These are phyloP conservation scores for Cronartium quercuum DNA, from an alignment of 1,284 basidiomycete species.

Conservation along the genomic window DNA sequence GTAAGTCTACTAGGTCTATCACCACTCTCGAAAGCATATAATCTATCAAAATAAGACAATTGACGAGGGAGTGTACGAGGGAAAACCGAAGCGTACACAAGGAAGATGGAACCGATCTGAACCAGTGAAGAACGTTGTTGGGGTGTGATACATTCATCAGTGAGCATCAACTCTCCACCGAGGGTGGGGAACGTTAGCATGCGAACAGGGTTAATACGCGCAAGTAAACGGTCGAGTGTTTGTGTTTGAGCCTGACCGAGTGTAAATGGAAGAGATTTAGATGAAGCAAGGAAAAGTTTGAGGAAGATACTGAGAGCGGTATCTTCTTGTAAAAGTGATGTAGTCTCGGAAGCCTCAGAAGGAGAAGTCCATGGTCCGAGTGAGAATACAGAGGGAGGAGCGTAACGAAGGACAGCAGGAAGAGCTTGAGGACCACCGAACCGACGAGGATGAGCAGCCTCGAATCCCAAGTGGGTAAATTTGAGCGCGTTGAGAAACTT, in stretches of 20 bases:
- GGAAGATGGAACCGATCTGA: conserved; percentile 2
- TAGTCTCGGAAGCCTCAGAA: conserved; percentile 2
- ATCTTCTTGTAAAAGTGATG: conserved; percentile 7
- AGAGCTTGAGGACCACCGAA: conserved; percentile 13
- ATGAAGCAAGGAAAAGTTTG: conserved; percentile 13
- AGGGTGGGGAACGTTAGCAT: conserved; percentile 2
- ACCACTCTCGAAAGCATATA: conserved; percentile 8
- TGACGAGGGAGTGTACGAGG: conserved; percentile 6
- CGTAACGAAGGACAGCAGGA: conserved; percentile 8
- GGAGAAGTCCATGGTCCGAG: background rate
- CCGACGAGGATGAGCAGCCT: background rate
- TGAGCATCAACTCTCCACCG: background rate
- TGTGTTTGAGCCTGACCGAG: background rate
- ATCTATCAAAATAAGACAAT: background rate
- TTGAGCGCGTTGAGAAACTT: conserved; percentile 20
- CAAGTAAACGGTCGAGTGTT: conserved; percentile 20
- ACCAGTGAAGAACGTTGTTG: conserved; percentile 15
- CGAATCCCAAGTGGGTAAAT: conserved; percentile 5
- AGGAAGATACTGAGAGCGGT: conserved; percentile 34
- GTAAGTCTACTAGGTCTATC: conserved; percentile 10
- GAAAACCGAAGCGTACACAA: conserved; percentile 17
- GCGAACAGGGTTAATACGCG: conserved; percentile 9
- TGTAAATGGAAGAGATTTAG: conserved; percentile 2
- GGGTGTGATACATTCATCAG: conserved; percentile 1
- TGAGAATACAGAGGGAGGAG: background rate